phyloP scores from a whole-genome alignment of 371 early-diverging fungal genomes.

The Fennellomyces sp. region DNA sequence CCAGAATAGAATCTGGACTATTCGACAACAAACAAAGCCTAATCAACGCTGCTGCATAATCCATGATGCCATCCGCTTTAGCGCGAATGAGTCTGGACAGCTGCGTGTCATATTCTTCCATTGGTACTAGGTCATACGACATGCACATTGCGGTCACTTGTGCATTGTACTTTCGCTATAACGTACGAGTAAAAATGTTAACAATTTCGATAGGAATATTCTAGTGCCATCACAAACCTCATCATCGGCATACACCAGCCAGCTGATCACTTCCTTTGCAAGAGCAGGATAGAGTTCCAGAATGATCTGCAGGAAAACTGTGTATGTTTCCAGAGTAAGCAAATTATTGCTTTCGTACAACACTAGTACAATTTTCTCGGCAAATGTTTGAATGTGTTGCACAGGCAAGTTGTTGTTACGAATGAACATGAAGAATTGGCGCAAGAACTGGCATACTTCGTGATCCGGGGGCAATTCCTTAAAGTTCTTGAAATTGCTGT shows the following conservation, averaged over 20 bases:
- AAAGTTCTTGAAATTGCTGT: constrained; percentile 42
- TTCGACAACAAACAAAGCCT: constrained; percentile 70
- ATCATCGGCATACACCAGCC: constrained; percentile 93
- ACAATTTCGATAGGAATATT: neutral
- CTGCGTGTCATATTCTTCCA: constrained; percentile 85
- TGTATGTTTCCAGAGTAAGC: constrained; percentile 81
- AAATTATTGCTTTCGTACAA: constrained; percentile 77
- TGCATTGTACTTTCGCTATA: constrained; percentile 80
- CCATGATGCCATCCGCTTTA: constrained; percentile 67
- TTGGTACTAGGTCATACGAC: constrained; percentile 72
- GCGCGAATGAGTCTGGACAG: constrained; percentile 82
- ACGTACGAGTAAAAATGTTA: neutral
- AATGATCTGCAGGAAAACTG: constrained; percentile 76
- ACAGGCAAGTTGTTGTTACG: constrained; percentile 68
- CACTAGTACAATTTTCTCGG: constrained; percentile 83
- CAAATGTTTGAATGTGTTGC: constrained; percentile 73
- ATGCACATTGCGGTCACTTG: constrained; percentile 78
- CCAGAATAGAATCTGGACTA: constrained; percentile 52
- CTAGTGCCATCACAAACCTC: constrained; percentile 54
- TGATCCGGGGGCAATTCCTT: constrained; percentile 78
- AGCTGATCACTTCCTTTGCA: constrained; percentile 82
- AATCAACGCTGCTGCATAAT: constrained; percentile 78
- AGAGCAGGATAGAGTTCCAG: constrained; percentile 79
- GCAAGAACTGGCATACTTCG: constrained; percentile 72
- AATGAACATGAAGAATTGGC: constrained; percentile 71